Base-by-base conservation (phyloP, 176 grass and related monocot species). In the Rhipidocladum racemiflorum region DNA sequence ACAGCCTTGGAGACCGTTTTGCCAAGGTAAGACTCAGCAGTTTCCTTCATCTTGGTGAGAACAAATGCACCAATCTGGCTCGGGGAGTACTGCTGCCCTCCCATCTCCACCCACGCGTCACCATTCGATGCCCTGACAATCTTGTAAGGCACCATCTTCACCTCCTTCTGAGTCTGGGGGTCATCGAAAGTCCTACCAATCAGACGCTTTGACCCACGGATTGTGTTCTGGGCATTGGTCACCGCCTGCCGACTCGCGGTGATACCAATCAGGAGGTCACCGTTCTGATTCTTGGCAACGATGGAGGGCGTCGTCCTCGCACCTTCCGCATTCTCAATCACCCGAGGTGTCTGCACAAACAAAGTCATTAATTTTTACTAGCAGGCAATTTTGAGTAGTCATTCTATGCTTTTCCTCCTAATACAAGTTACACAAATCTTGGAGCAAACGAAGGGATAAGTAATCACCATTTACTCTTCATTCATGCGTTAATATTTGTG, bases 111-210 rank as follows among this genome's bases (percentile, higher is more conserved):
- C 96, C 97, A 99, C 3, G 97, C 97, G 83, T 97, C 94, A 53
- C 94, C 94, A 23, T 93, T 97, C 0, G 83, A 78, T 69, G 86
- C 94, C 84, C 85, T 99, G 62, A 99, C 93, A 63, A 99, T 99
- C 80, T 93, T 99, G 89, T 99, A 99, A 66, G 97, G 93, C 20
- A 99, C 97, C 97, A 99, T 99, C 81, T 99, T 93, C 85, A 95
- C 87, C 65, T 99, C 96, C 74, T 95, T 99, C 82, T 93, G 93
- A 21, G 96, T 99, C 60, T 99, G 93, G 0, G 83, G 91, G 62
- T 98, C 96, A 42, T 99, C 85, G 24, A 90, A 99, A 6, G 89
- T 65, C 66, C 96, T 94, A 65, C 96, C 96, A 45, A 99, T 99
- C 85, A 93, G 69, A 12, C 96, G 91, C 70, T 99, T 99, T 0